Evolutionary conservation across 106 monocot species (phyloP), one percentile per base, ranked within the genome.

Genomic region (Ottelia alismoides): DNA sequence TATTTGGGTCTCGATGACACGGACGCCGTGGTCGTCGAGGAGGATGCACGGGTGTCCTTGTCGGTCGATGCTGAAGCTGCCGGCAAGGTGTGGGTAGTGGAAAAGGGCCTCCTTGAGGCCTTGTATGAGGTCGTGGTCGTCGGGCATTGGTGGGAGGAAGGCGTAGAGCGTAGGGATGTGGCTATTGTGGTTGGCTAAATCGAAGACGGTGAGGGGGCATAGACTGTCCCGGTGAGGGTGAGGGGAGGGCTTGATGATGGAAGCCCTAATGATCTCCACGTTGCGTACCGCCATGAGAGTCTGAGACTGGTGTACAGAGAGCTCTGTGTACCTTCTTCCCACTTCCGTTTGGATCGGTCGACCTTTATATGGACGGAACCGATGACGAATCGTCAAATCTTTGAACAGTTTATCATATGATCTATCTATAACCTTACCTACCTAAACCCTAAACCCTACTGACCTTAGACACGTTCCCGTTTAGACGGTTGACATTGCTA

Each of bases 71-170:
- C 2, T 20, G 22, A 60, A 21, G 4, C 59, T 23, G 2, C 59
- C 59, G 27, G 59, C 44, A 28, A 60, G n/a, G n/a, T n/a, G n/a
- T n/a, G n/a, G n/a, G n/a, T n/a, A n/a, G n/a, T n/a, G n/a, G n/a
- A n/a, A n/a, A 24, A 60, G 45, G n/a, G 46, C 59, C 25, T 47
- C 47, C n/a, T 23, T 3, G 40, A 60, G 59, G n/a, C 59, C 59
- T 1, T 45, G 26, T 25, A 23, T 44, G 16, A 60, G 12, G 44
- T 44, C 59, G 25, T 11, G 2, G 46, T 60, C 47, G 44, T 45
- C 24, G 24, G 59, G 59, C 59, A 46, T 47, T 24, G 45, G 59
- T 1, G 59, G 19, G 23, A 16, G 59, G 59, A 45, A 60, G 23
- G 45, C 59, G 7, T 60, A 60, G 22, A 60, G 59, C 27, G 28